Evolutionary conservation across 2,329 filamentous ascomycete genomes (phyloP).

Genomic region (Ascosphaera apis): DNA sequence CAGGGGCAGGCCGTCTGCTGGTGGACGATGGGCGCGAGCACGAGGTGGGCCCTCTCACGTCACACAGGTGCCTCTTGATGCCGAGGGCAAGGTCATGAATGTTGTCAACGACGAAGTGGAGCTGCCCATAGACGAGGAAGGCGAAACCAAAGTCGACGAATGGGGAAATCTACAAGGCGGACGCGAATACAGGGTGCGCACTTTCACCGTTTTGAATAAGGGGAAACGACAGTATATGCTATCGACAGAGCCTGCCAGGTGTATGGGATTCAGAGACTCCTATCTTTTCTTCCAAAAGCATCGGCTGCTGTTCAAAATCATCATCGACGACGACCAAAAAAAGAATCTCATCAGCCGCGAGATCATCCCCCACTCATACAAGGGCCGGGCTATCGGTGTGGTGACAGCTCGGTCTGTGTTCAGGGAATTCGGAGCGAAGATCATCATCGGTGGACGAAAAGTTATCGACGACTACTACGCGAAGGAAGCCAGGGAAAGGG

Average conservation of each 20-base stretch:
- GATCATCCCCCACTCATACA: slow-evolving; percentile 95
- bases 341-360: slow-evolving; percentile 85
- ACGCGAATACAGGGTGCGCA: slow-evolving; percentile 83
- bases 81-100: slow-evolving; percentile 76
- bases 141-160: slow-evolving; percentile 85
- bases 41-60: slow-evolving; percentile 52
- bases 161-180: slow-evolving; percentile 59
- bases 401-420: slow-evolving; percentile 94
- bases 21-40: slow-evolving; percentile 48
- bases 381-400: slow-evolving; percentile 88
- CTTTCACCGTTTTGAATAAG: slow-evolving; percentile 71
- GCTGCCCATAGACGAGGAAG: slow-evolving; percentile 65
- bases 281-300: slow-evolving; percentile 99
- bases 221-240: slow-evolving; percentile 88
- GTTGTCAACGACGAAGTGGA: slow-evolving; percentile 83
- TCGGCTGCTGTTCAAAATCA: slow-evolving; percentile 88
- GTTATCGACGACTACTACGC: slow-evolving; percentile 81
- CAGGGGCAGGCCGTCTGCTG: slow-evolving; percentile 32
- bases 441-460: slow-evolving; percentile 72
- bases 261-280: slow-evolving; percentile 90
- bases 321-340: slow-evolving; percentile 94
- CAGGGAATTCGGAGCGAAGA: slow-evolving; percentile 82
- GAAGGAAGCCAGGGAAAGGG: slow-evolving; percentile 47
- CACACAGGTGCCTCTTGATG: slow-evolving; percentile 69
- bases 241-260: slow-evolving; percentile 89